Conservation (phyloP, 495 filamentous ascomycete genomes). For the Annulohypoxylon bovei region DNA sequence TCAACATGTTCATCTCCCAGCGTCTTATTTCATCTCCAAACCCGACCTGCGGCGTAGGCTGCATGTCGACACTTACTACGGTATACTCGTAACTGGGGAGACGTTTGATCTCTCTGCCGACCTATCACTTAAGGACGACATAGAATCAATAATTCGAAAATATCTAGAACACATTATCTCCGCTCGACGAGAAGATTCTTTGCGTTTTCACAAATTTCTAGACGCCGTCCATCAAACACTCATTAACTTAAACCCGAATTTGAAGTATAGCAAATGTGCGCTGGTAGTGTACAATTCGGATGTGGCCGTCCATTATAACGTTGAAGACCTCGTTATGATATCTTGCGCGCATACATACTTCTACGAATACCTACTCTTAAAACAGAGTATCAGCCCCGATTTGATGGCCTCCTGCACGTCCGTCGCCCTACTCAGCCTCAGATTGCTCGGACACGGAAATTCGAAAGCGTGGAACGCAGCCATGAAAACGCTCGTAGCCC, state of each 20-base stretch:
- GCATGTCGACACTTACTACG: too few relatives aligned
- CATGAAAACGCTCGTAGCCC: conserved; percentile 4
- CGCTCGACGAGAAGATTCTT: neutral
- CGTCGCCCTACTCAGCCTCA: neutral
- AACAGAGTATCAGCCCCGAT: neutral
- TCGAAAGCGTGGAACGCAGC: neutral
- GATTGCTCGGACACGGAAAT: too few relatives aligned
- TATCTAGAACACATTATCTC: neutral
- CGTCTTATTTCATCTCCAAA: neutral
- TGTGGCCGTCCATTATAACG: neutral
- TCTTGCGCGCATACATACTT: neutral
- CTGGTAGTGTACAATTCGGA: neutral
- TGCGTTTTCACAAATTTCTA: conserved; percentile 11
- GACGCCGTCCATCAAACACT: neutral
- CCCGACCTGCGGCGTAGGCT: neutral
- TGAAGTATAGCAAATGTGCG: neutral
- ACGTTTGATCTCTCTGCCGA: neutral
- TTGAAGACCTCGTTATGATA: neutral
- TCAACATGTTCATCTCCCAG: conserved; percentile 5
- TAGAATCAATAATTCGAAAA: neutral
- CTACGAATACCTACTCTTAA: conserved; percentile 9
- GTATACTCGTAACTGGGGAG: neutral
- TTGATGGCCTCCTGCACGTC: neutral
- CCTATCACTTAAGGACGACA: neutral
- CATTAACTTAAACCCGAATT: neutral